Evolutionary conservation across 176 grass and related monocot species (phyloP).

Genomic region (Zoysia japonica): DNA sequence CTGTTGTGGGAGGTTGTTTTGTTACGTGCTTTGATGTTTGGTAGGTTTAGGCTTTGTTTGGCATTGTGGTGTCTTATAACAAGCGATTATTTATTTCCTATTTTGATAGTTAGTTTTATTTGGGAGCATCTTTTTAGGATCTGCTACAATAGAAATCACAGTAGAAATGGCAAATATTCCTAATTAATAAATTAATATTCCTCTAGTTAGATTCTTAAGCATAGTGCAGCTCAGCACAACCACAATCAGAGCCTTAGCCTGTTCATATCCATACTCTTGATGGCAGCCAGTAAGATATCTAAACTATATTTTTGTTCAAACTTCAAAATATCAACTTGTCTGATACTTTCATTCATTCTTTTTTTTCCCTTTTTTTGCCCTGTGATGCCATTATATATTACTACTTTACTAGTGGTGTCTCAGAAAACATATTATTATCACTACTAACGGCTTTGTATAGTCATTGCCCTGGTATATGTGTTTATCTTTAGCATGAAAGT

Average conservation of each 20-base stretch:
- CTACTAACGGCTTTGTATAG: background rate
- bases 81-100: too few species aligned
- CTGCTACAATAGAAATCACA: too few species aligned
- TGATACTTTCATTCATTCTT: background rate
- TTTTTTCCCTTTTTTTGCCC: background rate
- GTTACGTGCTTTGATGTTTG: background rate
- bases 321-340: background rate
- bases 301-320: background rate
- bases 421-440: background rate
- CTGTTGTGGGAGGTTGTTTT: background rate
- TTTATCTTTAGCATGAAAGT: background rate
- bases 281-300: background rate
- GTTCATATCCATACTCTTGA: slow-evolving; percentile 2
- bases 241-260: background rate
- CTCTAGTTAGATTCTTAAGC: too few species aligned
- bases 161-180: too few species aligned
- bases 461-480: background rate
- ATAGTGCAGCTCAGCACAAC: too few species aligned
- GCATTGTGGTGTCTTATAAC: too few species aligned
- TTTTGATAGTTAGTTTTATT: too few species aligned
- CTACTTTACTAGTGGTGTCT: background rate
- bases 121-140: too few species aligned
- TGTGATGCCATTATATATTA: background rate
- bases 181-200: too few species aligned
- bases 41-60: background rate